Evolutionary conservation across 176 grass and related monocot species (phyloP).

Genomic region (Carex kokanica): DNA sequence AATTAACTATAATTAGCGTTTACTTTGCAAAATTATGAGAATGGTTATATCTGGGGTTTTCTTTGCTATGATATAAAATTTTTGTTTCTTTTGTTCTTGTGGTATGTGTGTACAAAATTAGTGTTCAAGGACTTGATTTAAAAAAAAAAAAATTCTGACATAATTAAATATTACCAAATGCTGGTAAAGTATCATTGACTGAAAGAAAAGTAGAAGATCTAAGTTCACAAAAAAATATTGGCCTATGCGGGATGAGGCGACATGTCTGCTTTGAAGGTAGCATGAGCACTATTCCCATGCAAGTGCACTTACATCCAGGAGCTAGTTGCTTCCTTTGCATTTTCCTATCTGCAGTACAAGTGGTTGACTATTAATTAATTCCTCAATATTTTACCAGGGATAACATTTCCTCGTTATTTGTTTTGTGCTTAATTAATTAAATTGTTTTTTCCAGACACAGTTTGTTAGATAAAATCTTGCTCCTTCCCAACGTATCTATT

Average conservation of each 20-base stretch:
- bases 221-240: neutral
- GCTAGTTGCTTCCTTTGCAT: neutral
- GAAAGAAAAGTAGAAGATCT: neutral
- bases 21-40: neutral
- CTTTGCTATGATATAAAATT: neutral
- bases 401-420: neutral
- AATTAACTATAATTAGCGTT: constrained; percentile 9
- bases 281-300: constrained; percentile 4
- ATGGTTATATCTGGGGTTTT: neutral
- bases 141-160: too few species aligned
- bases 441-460: neutral
- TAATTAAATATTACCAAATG: neutral
- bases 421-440: neutral
- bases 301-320: constrained; percentile 4
- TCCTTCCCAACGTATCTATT: neutral
- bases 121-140: neutral
- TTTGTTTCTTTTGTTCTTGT: neutral
- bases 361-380: constrained; percentile 15
- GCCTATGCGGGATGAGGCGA: neutral
- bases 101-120: neutral
- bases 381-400: neutral
- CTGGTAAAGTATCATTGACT: neutral
- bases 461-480: neutral
- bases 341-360: neutral
- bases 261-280: constrained; percentile 15